phyloP scores from a whole-genome alignment of 2,329 filamentous ascomycete species.

The Pezicula carpinea region DNA sequence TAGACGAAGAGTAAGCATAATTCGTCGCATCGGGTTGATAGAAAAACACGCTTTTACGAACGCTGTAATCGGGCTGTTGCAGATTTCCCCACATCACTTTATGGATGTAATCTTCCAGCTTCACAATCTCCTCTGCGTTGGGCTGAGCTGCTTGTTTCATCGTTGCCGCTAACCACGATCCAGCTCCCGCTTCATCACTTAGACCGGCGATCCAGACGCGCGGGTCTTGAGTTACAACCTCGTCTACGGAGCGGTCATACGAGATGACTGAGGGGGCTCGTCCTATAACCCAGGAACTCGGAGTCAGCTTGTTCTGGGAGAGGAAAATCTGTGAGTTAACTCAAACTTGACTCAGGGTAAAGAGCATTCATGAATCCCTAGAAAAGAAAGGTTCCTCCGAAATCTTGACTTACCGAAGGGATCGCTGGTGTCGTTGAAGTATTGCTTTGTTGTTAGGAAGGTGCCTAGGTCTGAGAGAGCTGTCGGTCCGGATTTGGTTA shows the following conservation, averaged over 20 bases:
- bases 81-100: conserved; percentile 45
- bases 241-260: conserved; percentile 45
- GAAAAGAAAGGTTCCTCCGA: too few relatives aligned
- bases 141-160: conserved; percentile 52
- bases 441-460: conserved; percentile 50
- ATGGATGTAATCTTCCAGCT: conserved; percentile 50
- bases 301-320: too few relatives aligned
- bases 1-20: conserved; percentile 38
- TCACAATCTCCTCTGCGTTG: conserved; percentile 40
- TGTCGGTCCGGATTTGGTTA: conserved; percentile 43
- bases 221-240: conserved; percentile 40
- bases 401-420: too few relatives aligned
- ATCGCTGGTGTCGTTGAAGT: conserved; percentile 46
- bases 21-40: conserved; percentile 42
- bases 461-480: conserved; percentile 41
- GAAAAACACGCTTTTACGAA: conserved; percentile 53
- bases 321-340: too few relatives aligned
- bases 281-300: too few relatives aligned
- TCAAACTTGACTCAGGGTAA: too few relatives aligned
- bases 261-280: conserved; percentile 51
- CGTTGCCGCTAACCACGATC: conserved; percentile 48
- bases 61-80: conserved; percentile 41
- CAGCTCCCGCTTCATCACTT: conserved; percentile 55
- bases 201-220: conserved; percentile 56
- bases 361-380: too few relatives aligned